phyloP scores from a whole-genome alignment of 495 filamentous ascomycete genomes.

The Choiromyces venosus region DNA sequence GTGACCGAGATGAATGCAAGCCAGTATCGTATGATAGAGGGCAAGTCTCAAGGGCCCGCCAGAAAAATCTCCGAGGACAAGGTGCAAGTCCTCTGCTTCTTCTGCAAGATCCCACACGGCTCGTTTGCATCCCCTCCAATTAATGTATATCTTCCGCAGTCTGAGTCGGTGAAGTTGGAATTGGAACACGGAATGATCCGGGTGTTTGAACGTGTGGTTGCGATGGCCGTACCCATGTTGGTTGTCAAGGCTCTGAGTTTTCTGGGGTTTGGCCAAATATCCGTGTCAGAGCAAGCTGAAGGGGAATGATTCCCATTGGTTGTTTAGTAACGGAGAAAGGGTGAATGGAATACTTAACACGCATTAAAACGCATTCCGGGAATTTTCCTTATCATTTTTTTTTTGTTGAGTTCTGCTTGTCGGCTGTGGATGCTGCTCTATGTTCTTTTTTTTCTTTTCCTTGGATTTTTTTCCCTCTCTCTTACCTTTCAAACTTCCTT shows the following conservation, averaged over 20 bases:
- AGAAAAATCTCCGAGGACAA: constrained; percentile 38
- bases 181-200: constrained; percentile 31
- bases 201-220: constrained; percentile 31
- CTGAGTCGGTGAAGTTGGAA: constrained; percentile 19
- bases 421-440: constrained; percentile 14
- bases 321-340: constrained; percentile 16
- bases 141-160: constrained; percentile 21
- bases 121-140: constrained; percentile 21
- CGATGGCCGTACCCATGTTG: constrained; percentile 27
- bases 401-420: constrained; percentile 13
- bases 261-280: constrained; percentile 31
- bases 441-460: constrained; percentile 21
- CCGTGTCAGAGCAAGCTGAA: constrained; percentile 27
- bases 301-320: constrained; percentile 39
- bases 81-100: constrained; percentile 6
- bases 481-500: constrained; percentile 5
- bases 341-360: neutral
- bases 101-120: constrained; percentile 31
- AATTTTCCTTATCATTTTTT: constrained; percentile 27
- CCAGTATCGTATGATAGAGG: constrained; percentile 6
- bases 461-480: constrained; percentile 12
- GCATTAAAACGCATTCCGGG: constrained; percentile 26
- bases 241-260: constrained; percentile 29
- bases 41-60: constrained; percentile 16
- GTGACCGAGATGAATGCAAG: constrained; percentile 10